Conservation (phyloP, 208 protist species). For the Jaenimonas drosophilae region DNA sequence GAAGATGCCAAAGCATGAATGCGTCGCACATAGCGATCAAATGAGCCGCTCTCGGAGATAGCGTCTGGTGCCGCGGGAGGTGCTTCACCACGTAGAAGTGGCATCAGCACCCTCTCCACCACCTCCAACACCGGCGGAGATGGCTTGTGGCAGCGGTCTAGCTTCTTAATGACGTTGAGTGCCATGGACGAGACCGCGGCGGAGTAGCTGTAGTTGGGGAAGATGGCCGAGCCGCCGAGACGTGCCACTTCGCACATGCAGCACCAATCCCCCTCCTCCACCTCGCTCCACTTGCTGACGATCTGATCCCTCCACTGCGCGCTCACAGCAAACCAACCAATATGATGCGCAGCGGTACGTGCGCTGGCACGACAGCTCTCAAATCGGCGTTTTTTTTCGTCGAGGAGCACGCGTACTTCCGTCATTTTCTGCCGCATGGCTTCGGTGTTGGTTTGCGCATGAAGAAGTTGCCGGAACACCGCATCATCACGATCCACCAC, state of each 20-base stretch:
- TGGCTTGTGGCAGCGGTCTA: background rate
- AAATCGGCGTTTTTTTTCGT: slow-evolving; percentile 13
- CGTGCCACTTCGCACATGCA: slow-evolving; percentile 36
- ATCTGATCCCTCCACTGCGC: slow-evolving; percentile 83
- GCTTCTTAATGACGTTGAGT: slow-evolving; percentile 35
- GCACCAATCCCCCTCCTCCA: slow-evolving; percentile 71
- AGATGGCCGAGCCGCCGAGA: slow-evolving; percentile 19
- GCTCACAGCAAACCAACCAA: slow-evolving; percentile 72
- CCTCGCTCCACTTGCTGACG: slow-evolving; percentile 32
- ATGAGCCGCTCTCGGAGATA: background rate
- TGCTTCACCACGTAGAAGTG: slow-evolving; percentile 13
- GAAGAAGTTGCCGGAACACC: slow-evolving; percentile 33
- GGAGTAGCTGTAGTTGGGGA: slow-evolving; percentile 60
- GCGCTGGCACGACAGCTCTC: slow-evolving; percentile 20
- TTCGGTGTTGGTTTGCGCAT: slow-evolving; percentile 7
- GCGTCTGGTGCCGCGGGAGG: slow-evolving; percentile 7
- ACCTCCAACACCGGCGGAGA: background rate
- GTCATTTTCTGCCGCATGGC: slow-evolving; percentile 16
- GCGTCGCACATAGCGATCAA: background rate
- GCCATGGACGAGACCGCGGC: slow-evolving; percentile 19
- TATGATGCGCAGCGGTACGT: slow-evolving; percentile 34
- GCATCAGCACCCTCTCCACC: slow-evolving; percentile 21
- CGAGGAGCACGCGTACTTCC: slow-evolving; percentile 10
- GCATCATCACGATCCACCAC: slow-evolving; percentile 51
- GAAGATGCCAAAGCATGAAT: too few species aligned